Conservation (phyloP, 176 grass and related monocot genomes). For the Aegilops umbellulata region DNA sequence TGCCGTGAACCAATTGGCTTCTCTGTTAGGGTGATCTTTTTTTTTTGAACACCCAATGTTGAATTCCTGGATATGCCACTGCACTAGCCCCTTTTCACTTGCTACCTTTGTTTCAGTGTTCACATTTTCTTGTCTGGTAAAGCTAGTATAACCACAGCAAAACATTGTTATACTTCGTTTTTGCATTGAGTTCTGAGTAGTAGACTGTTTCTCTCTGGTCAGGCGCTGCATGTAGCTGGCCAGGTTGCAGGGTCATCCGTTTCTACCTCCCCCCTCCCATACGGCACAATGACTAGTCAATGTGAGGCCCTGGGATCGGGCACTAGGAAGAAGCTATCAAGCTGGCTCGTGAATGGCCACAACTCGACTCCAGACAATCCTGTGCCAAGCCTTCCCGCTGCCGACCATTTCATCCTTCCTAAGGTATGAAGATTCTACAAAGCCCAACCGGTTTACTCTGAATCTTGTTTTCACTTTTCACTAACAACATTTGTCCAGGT, state of each 20-base stretch:
- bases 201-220: slow-evolving; percentile 16
- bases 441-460: not conserved
- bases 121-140: not conserved
- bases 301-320: slow-evolving; percentile 87
- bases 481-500: slow-evolving; percentile 40
- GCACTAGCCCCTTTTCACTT: not conserved
- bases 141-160: not conserved
- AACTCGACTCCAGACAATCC: slow-evolving; percentile 50
- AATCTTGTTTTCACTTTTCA: not conserved
- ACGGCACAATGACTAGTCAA: slow-evolving; percentile 90
- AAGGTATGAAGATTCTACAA: slow-evolving; percentile 43
- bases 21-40: too few relatives aligned
- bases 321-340: slow-evolving; percentile 89
- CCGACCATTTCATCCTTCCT: slow-evolving; percentile 43
- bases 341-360: slow-evolving; percentile 82
- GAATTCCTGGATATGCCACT: not conserved
- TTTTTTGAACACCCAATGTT: too few relatives aligned
- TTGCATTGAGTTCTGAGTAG: not conserved
- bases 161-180: not conserved
- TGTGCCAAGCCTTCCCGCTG: slow-evolving; percentile 28
- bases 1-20: too few relatives aligned
- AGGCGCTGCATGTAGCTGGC: slow-evolving; percentile 96
- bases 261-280: slow-evolving; percentile 89
- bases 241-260: slow-evolving; percentile 91
- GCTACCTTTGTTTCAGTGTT: not conserved